Evolutionary conservation across 2,329 filamentous ascomycete genomes (phyloP).

Genomic region (Colletotrichum karsti): DNA sequence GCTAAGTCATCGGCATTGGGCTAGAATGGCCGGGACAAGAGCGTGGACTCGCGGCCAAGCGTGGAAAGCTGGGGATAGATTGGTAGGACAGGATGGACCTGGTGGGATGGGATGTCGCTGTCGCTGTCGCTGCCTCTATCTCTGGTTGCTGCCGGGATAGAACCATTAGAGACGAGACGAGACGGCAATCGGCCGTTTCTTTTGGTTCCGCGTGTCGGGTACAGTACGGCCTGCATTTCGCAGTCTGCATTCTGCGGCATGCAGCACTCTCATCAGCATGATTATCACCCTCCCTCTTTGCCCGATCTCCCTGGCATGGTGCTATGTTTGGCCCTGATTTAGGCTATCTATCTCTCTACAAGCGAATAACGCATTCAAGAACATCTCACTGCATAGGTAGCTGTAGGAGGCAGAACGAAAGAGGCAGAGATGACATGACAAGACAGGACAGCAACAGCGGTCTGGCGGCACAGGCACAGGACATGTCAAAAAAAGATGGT

Average conservation of each 20-base stretch:
- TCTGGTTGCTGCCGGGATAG: not conserved
- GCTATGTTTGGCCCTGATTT: no score
- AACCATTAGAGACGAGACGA: slow-evolving; percentile 6
- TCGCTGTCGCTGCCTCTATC: not conserved
- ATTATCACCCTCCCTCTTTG: no score
- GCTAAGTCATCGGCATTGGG: slow-evolving; percentile 25
- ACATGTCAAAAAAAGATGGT: slow-evolving; percentile 10
- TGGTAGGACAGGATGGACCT: slow-evolving; percentile 4
- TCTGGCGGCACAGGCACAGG: not conserved
- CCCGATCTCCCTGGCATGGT: no score
- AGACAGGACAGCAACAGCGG: not conserved
- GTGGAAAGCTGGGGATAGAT: slow-evolving; percentile 17
- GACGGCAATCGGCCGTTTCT: slow-evolving; percentile 1
- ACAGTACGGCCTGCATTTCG: not conserved
- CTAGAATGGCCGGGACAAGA: slow-evolving; percentile 11
- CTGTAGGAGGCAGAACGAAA: no score
- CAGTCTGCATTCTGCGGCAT: not conserved
- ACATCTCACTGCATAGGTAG: no score
- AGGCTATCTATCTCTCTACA: no score
- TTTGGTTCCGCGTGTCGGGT: not conserved
- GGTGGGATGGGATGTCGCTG: not conserved
- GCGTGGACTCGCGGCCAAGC: not conserved
- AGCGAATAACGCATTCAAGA: no score
- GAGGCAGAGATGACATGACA: not conserved
- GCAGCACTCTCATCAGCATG: no score